Base-by-base conservation (phyloP, 768 basidiomycete genomes). In the Collybia nuda region DNA sequence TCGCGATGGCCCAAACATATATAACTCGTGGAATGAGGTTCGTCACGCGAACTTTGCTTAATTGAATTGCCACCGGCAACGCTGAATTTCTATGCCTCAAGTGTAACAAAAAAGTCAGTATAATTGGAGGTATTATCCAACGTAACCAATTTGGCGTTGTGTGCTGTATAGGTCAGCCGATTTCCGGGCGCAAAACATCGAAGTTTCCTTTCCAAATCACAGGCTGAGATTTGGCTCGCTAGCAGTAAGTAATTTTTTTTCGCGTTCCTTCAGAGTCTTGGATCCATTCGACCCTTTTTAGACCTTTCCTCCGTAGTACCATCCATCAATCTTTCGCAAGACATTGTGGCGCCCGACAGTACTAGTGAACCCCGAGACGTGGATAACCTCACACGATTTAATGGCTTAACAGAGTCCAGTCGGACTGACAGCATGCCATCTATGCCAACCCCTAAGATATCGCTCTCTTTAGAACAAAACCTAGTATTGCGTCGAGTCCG, bases 21-120 rank as follows among this genome's bases (percentile, higher is more conserved):
- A 84, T 43, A 58, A 63, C 1, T 74, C 69, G 12, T 88, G 86
- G 86, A 73, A 78, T 21, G 79, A 85, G 69, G 86, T 81, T 55
- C 50, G 73, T 62, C 7, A 12, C 6, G 14, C 32, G 48, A 14
- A 9, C 2, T 42, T 32, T 14, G 32, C 32, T 32, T 14, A 4
- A 32, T 6, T 5, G 3, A 32, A 32, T 11, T 32, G 3, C 32
- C 2, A 28, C 6, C 28, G 11, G 28, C 6, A 32, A 32, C 18
- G 14, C 44, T 39, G 29, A 19, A 12, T 41, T 26, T 46, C 29
- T 22, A 19, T 17, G 24, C 40, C 44, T 39, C 54, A 82, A n/a
- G 82, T 81, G 80, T 53, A 75, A 72, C 28, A 61, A 62, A 11
- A 79, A 78, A 48, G 82, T 78, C 55, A 49, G 58, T 55, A 8